phyloP scores from a whole-genome alignment of 169 alveolate genomes.

The Plasmodium cynomolgi region DNA sequence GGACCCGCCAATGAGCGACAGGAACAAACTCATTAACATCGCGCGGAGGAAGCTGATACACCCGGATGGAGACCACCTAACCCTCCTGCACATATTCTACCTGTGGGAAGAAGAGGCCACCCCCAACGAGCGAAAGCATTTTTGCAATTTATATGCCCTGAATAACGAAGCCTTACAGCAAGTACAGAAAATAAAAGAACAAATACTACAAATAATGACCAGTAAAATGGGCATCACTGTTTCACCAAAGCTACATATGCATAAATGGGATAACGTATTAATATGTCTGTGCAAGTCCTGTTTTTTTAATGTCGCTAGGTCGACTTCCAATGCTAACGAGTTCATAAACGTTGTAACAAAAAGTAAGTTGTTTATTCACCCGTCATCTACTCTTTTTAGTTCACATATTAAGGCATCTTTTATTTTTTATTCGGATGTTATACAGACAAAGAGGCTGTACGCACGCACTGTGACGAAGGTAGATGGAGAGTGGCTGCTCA shows the following conservation, averaged over 20 bases:
- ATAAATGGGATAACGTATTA: conserved; percentile 67
- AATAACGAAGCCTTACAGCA: conserved; percentile 85
- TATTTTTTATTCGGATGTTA: conserved; percentile 90
- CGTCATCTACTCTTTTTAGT: conserved; percentile 82
- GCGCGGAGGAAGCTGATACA: conserved; percentile 94
- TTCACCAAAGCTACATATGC: conserved; percentile 56
- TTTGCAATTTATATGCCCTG: conserved; percentile 86
- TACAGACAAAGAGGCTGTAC: conserved; percentile 90
- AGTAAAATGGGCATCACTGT: conserved; percentile 9
- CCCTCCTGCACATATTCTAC: conserved; percentile 91
- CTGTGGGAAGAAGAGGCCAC: conserved; percentile 80
- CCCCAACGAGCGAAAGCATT: conserved; percentile 83
- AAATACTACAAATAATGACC: conserved; percentile 43
- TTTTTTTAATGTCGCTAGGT: conserved; percentile 79
- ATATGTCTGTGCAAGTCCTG: conserved; percentile 83
- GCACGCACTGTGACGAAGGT: conserved; percentile 86
- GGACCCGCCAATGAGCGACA: conserved; percentile 88
- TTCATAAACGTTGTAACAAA: conserved; percentile 51
- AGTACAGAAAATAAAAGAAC: conserved; percentile 75
- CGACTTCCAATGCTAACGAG: conserved; percentile 57
- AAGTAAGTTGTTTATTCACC: conserved; percentile 81
- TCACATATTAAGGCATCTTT: conserved; percentile 82
- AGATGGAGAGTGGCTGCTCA: conserved; percentile 76
- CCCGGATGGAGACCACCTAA: conserved; percentile 97
- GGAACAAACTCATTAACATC: conserved; percentile 90